Evolutionary conservation across 2,329 filamentous ascomycete species (phyloP).

Genomic region (Neofusicoccum sp.): DNA sequence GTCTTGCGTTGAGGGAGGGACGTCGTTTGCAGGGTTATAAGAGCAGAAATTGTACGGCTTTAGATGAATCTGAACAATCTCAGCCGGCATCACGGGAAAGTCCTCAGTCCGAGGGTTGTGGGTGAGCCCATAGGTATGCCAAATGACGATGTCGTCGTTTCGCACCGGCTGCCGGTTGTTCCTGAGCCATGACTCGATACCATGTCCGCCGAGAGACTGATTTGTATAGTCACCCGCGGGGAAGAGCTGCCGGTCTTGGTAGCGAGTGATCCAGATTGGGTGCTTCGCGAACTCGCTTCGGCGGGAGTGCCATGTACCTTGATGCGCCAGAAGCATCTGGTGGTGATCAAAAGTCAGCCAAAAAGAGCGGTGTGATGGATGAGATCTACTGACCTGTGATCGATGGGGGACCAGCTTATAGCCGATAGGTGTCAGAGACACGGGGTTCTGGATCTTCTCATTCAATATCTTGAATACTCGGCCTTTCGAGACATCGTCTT

Average conservation of each 20-base stretch:
- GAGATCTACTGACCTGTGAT: too few species aligned
- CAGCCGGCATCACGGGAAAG: slow-evolving; percentile 32
- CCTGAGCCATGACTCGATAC: not conserved
- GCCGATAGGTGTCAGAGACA: slow-evolving; percentile 49
- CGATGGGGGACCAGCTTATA: slow-evolving; percentile 50
- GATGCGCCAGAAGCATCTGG: slow-evolving; percentile 29
- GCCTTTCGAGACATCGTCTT: slow-evolving; percentile 24
- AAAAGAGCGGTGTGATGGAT: too few species aligned
- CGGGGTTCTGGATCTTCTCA: slow-evolving; percentile 43
- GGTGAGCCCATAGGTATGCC: slow-evolving; percentile 31
- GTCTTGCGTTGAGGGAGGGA: not conserved
- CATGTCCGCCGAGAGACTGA: slow-evolving; percentile 22
- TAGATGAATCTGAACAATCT: slow-evolving; percentile 19
- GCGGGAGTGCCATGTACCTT: slow-evolving; percentile 23
- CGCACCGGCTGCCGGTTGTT: slow-evolving; percentile 7
- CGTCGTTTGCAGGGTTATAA: not conserved
- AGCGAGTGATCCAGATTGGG: slow-evolving; percentile 29
- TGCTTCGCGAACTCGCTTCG: slow-evolving; percentile 28
- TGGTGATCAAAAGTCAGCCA: too few species aligned
- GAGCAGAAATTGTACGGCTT: slow-evolving; percentile 4
- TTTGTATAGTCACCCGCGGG: slow-evolving; percentile 27
- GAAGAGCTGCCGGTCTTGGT: slow-evolving; percentile 28
- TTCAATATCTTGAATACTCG: slow-evolving; percentile 53
- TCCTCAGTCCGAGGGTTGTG: slow-evolving; percentile 32
- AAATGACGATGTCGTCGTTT: slow-evolving; percentile 30